These are phyloP conservation scores for Phoma sp. DNA, from an alignment of 2,329 filamentous ascomycete species.

Conservation along the genomic window DNA sequence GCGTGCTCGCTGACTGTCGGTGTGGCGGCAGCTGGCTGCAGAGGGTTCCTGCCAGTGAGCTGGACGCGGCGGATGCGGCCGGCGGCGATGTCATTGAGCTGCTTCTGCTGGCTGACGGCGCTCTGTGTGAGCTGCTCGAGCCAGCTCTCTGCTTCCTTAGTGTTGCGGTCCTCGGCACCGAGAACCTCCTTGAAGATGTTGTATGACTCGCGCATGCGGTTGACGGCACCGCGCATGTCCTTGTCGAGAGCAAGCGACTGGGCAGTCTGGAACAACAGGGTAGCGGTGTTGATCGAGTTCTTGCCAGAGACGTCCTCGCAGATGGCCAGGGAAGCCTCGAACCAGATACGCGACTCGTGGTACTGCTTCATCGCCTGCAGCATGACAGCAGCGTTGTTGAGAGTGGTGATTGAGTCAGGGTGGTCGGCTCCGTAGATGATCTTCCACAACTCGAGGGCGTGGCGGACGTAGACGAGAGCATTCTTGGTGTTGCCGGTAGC, in stretches of 20 bases:
- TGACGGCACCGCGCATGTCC: constrained; percentile 89
- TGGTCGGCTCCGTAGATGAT: constrained; percentile 93
- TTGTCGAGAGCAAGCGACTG: constrained; percentile 95
- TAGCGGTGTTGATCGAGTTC: constrained; percentile 90
- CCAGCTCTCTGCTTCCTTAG: constrained; percentile 97
- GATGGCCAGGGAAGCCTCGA: constrained; percentile 87
- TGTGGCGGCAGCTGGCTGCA: constrained; percentile 68
- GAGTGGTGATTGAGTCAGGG: constrained; percentile 96
- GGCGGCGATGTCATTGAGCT: constrained; percentile 82
- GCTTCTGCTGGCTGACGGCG: constrained; percentile 91
- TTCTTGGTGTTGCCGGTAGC: constrained; percentile 86
- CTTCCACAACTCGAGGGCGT: constrained; percentile 95
- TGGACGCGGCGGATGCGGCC: constrained; percentile 75
- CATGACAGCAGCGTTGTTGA: constrained; percentile 99
- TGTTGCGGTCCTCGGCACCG: constrained; percentile 92
- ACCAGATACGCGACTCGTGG: constrained; percentile 94
- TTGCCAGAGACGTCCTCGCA: constrained; percentile 91
- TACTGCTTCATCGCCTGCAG: constrained; percentile 94
- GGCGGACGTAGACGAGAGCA: constrained; percentile 87
- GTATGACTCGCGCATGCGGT: constrained; percentile 94
- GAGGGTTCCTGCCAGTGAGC: constrained; percentile 62
- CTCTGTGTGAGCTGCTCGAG: constrained; percentile 95
- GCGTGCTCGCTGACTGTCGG: constrained; percentile 60
- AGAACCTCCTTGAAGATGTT: constrained; percentile 91
- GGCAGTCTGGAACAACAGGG: constrained; percentile 93